Evolutionary conservation across 805 yeast species (phyloP), one percentile per base, ranked within the genome.

Genomic region (Torulaspora gathmanii): DNA sequence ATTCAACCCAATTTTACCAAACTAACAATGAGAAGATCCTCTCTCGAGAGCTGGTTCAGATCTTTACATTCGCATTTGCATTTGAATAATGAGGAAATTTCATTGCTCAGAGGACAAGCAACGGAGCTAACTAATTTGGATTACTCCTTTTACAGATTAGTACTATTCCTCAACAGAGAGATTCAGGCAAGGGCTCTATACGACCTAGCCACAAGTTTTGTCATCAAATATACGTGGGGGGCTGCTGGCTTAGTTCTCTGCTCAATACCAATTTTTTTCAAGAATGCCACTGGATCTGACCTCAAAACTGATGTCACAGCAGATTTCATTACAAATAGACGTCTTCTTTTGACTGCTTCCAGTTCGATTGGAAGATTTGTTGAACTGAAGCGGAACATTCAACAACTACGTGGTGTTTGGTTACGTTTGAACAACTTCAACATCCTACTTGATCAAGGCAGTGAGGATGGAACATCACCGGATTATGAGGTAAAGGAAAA

Each of bases 191-290:
- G 83, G 69, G 82, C 91, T 23, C 64, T 84, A 20, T 91, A 89
- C 65, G 89, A 89, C 59, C 77, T 86, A 54, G 85, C 91, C 1
- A 93, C 91, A 54, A 86, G 84, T 40, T 90, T 89, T 57, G 80
- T 88, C 43, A 90, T 90, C 50, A 90, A 90, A 68, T 90, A 90
- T 66, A 79, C 88, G 39, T 84, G 96, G 90, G 98, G 98, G 50
- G 98, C 96, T 2, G 87, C 93, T 26, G 98, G 98, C 9, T 73
- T 90, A 48, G 78, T 82, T 1, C 72, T 90, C 38, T 90, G 97
- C 66, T 81, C 96, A 2, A 80, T 90, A 3, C 97, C 98, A 5
- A 85, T 89, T 2, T 90, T 90, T 61, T 77, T 80, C 58, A 58
- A 65, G 37, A 79, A 79, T 27, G 53, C 58, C 5, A 53, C 49